These are phyloP conservation scores for Penicillium dipodomyicola DNA, from an alignment of 495 filamentous ascomycete species.

Conservation along the genomic window DNA sequence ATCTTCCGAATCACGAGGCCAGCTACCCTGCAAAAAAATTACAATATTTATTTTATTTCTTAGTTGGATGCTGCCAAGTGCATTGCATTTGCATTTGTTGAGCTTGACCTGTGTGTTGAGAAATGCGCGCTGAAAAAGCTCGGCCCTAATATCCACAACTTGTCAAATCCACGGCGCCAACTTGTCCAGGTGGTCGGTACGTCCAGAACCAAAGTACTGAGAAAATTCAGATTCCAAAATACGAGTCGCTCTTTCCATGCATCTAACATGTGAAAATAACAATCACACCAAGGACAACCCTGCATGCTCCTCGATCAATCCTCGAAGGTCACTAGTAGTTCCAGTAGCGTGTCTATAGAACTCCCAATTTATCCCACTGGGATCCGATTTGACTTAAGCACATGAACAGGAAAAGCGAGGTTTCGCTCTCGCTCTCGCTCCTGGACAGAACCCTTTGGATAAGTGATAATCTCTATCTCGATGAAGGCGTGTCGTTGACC, in stretches of 20 bases:
- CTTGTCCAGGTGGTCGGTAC: background rate
- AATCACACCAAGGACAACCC: background rate
- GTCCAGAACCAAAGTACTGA: background rate
- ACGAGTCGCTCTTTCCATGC: background rate
- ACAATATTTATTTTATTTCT: background rate
- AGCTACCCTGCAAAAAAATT: background rate
- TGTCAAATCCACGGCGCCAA: background rate
- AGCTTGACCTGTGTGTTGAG: background rate
- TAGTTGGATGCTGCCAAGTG: background rate
- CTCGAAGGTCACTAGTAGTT: background rate
- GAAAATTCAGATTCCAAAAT: background rate
- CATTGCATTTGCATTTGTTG: background rate
- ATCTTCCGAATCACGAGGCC: background rate
- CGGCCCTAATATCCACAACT: background rate
- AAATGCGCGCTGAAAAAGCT: background rate
- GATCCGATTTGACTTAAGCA: background rate
- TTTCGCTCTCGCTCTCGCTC: background rate
- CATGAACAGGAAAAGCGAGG: background rate
- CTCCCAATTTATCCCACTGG: too few species aligned
- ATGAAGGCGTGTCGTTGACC: background rate
- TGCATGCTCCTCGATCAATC: background rate
- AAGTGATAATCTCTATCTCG: background rate
- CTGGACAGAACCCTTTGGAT: background rate
- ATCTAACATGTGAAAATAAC: background rate
- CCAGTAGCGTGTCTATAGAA: background rate